Evolutionary conservation across 805 yeast species (phyloP), one percentile per base, ranked within the genome.

Genomic region (Tetrapisispora namnaoensis): DNA sequence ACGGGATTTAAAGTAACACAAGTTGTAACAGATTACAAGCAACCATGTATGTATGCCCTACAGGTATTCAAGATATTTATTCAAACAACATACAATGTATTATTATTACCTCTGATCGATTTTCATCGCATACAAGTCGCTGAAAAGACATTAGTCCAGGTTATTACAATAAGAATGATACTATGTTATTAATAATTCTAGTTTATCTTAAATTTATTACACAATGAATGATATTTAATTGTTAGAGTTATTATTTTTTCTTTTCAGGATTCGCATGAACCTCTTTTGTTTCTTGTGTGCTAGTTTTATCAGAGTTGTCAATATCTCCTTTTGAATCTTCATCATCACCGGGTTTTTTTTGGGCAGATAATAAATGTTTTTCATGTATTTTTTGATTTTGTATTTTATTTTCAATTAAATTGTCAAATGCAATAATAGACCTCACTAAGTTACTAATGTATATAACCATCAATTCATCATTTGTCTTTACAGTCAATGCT

Each of bases 371-470:
- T 72, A 58, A 59, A 20, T 46, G 42, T 44, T 61, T 60, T 49
- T 68, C 70, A 46, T 66, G 70, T 28, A 69, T 50, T 49, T 73
- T 76, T 62, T 81, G 83, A 66, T 89, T 89, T 57, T 86, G 87
- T 55, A 93, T 82, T 70, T 93, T 93, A 71, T 95, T 95, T 60
- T 93, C 98, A 63, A 93, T 93, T 67, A 93, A 77, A 66, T 93
- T 95, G 68, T 93, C 96, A 77, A 93, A 91, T 11, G 98, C 95
- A 62, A 93, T 85, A 59, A 95, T 90, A 6, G 98, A 86, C 63
- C 98, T 79, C 22, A 93, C 96, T 59, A 93, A 72, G 46, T 91
- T 83, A 60, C 93, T 79, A 55, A 93, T 80, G 65, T 95, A 95
- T 24, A 93, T 80, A 62, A 88, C 77, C 99, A 95, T 91, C 58